Evolutionary conservation across 108 stramenopile species (phyloP).

Genomic region (Ochromonas danica): DNA sequence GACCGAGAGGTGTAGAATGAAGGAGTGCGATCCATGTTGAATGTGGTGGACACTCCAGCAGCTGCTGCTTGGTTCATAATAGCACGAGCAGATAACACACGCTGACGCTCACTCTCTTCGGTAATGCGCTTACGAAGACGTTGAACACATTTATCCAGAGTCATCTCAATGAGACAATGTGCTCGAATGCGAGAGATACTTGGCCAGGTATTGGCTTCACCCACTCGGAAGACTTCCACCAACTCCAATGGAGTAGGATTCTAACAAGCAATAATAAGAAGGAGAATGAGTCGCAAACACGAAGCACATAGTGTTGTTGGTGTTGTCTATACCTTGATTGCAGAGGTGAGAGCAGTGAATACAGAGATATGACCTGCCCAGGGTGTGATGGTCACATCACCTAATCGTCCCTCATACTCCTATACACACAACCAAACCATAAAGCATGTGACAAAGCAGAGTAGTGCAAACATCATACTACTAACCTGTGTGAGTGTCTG

Average conservation of each 20-base stretch:
- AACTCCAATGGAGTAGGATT: slow-evolving; percentile 82
- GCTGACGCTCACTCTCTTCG: not conserved
- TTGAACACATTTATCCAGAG: slow-evolving; percentile 53
- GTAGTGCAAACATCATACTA: not conserved
- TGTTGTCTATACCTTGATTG: slow-evolving; percentile 46
- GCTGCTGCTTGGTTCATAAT: not conserved
- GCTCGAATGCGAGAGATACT: slow-evolving; percentile 36
- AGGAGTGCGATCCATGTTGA: slow-evolving; percentile 33
- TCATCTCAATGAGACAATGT: slow-evolving; percentile 47
- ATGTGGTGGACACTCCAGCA: not conserved
- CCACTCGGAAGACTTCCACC: slow-evolving; percentile 29
- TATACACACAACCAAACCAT: slow-evolving; percentile 30
- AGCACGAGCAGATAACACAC: not conserved
- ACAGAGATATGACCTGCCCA: slow-evolving; percentile 77
- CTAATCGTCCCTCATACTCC: slow-evolving; percentile 90
- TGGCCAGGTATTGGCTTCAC: slow-evolving; percentile 46
- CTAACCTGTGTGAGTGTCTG: slow-evolving; percentile 28
- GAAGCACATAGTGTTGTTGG: no score
- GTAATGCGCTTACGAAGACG: slow-evolving; percentile 10
- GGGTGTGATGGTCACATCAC: slow-evolving; percentile 91
- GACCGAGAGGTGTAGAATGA: slow-evolving; percentile 46
- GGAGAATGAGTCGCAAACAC: no score
- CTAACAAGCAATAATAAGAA: slow-evolving; percentile 40
- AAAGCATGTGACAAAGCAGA: slow-evolving; percentile 2
- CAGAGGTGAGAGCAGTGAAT: slow-evolving; percentile 70